phyloP scores from a whole-genome alignment of 371 early-diverging fungal genomes.

The Mortierella sp. region DNA sequence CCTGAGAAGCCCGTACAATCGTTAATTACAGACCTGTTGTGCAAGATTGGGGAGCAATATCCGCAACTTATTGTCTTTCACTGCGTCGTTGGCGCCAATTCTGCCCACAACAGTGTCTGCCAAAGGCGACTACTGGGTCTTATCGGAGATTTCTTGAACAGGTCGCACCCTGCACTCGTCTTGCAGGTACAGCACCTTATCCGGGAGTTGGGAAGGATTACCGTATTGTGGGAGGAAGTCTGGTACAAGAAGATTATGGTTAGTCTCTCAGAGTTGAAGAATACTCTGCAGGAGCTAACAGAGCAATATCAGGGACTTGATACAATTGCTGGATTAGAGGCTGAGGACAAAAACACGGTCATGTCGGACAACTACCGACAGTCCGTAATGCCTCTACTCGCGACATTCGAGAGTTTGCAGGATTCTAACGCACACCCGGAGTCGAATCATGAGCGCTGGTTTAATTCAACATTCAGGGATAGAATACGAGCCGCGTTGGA shows the following conservation, averaged over 20 bases:
- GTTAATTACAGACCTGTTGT: conserved; percentile 64
- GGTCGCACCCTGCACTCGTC: conserved; percentile 65
- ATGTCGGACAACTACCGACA: conserved; percentile 69
- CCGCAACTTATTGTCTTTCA: conserved; percentile 82
- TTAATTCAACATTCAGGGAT: conserved; percentile 66
- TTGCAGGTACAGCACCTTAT: conserved; percentile 70
- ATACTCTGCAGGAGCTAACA: conserved; percentile 67
- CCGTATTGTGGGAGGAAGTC: conserved; percentile 88
- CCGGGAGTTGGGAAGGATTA: conserved; percentile 77
- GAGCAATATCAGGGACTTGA: conserved; percentile 68
- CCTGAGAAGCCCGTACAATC: conserved; percentile 69
- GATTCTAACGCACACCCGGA: conserved; percentile 55
- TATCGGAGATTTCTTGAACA: conserved; percentile 63
- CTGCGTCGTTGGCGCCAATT: conserved; percentile 72
- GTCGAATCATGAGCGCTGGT: conserved; percentile 80
- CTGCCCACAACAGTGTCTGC: conserved; percentile 62
- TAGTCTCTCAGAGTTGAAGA: conserved; percentile 71
- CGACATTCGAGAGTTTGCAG: conserved; percentile 67
- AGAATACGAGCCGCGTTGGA: conserved; percentile 66
- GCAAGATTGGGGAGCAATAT: conserved; percentile 68
- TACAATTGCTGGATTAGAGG: conserved; percentile 50
- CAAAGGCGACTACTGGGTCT: conserved; percentile 58
- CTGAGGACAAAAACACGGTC: conserved; percentile 60
- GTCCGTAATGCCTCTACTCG: conserved; percentile 71
- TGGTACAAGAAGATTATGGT: conserved; percentile 80